Evolutionary conservation across 2,329 filamentous ascomycete species (phyloP).

Genomic region (Colletotrichum spaethianum): DNA sequence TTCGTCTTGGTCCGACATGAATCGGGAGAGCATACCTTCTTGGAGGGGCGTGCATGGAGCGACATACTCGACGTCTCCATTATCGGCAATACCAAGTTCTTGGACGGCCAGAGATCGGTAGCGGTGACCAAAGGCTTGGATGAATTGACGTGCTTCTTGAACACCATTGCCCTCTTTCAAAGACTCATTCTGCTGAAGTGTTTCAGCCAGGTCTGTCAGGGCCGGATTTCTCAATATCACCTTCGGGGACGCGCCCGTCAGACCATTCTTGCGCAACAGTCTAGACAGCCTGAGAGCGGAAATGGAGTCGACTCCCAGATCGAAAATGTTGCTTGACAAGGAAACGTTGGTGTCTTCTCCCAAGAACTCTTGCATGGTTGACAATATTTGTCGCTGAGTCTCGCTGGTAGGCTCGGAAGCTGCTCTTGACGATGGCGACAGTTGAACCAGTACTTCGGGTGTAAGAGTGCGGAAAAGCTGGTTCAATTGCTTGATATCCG

Average conservation of each 20-base stretch:
- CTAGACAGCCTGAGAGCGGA: constrained; percentile 81
- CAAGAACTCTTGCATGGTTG: constrained; percentile 68
- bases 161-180: constrained; percentile 45
- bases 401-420: constrained; percentile 48
- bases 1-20: constrained; percentile 66
- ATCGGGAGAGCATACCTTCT: constrained; percentile 85
- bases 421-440: constrained; percentile 54
- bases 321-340: constrained; percentile 79
- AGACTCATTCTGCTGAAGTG: constrained; percentile 47
- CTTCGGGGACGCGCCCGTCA: constrained; percentile 73
- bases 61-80: constrained; percentile 76
- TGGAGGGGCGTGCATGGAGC: constrained; percentile 89
- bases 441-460: constrained; percentile 71
- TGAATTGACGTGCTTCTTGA: constrained; percentile 69
- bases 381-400: constrained; percentile 63
- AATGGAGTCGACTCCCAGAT: constrained; percentile 90
- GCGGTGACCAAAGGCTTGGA: constrained; percentile 75
- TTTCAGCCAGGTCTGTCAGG: constrained; percentile 61
- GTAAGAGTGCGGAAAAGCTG: constrained; percentile 75
- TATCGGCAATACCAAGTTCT: constrained; percentile 1
- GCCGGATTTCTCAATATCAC: constrained; percentile 75
- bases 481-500: constrained; percentile 80
- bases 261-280: constrained; percentile 74
- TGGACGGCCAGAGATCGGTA: constrained; percentile 69
- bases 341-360: constrained; percentile 60